Evolutionary conservation across 2,329 filamentous ascomycete species (phyloP).

Genomic region (Cytospora leucostoma): DNA sequence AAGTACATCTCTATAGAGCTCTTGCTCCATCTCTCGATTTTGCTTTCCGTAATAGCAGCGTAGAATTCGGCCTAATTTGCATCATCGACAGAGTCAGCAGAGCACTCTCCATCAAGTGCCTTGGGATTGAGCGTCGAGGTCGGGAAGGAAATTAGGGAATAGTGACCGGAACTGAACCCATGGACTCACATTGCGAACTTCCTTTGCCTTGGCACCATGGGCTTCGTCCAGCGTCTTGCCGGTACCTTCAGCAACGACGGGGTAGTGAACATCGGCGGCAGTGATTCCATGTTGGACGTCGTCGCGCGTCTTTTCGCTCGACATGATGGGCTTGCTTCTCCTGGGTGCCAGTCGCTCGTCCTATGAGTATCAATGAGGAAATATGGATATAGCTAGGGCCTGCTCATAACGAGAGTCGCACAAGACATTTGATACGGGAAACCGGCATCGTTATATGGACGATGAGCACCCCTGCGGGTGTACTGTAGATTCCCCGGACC

Average conservation of each 20-base stretch:
- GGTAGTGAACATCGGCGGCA: slow-evolving; percentile 22
- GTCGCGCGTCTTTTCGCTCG: slow-evolving; percentile 22
- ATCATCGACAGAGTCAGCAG: slow-evolving; percentile 18
- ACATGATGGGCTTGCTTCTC: slow-evolving; percentile 21
- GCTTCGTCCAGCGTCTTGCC: slow-evolving; percentile 33
- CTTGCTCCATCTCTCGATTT: slow-evolving; percentile 46
- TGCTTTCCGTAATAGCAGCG: slow-evolving; percentile 48
- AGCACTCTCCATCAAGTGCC: neutral
- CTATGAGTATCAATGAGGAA: slow-evolving; percentile 2
- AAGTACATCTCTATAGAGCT: slow-evolving; percentile 46
- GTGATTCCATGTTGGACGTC: slow-evolving; percentile 26
- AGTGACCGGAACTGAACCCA: too few species aligned
- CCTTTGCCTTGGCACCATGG: slow-evolving; percentile 42
- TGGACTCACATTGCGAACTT: slow-evolving; percentile 44
- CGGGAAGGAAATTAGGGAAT: too few species aligned
- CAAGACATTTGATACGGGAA: slow-evolving; percentile 3
- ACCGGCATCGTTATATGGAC: slow-evolving; percentile 21
- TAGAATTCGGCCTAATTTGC: slow-evolving; percentile 47
- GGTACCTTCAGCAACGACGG: slow-evolving; percentile 33
- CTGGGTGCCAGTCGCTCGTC: slow-evolving; percentile 1
- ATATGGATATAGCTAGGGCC: neutral
- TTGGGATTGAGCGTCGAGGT: neutral
- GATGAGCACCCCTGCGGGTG: neutral
- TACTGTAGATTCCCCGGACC: slow-evolving; percentile 3
- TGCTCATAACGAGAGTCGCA: slow-evolving; percentile 13